Conservation (phyloP, 139 green algal genomes). For the Chlamydomonas eustigma region DNA sequence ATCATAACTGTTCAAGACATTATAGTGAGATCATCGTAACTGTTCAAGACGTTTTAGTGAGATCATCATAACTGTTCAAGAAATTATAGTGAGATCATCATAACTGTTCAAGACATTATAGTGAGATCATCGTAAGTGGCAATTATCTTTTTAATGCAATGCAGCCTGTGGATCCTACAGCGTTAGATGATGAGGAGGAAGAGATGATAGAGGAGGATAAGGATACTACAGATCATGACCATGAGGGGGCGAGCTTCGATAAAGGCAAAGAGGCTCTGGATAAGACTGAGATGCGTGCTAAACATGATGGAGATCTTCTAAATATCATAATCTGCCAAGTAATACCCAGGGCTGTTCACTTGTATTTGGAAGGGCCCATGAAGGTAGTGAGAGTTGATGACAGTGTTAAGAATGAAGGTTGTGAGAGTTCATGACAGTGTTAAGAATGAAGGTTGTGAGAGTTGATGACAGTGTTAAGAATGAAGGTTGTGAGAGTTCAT, state of each 20-base stretch:
- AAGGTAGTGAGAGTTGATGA: background rate
- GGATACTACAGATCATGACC: background rate
- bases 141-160: background rate
- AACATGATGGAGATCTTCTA: background rate
- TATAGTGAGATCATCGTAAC: too few relatives aligned
- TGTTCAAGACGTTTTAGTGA: too few relatives aligned
- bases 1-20: too few relatives aligned
- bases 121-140: background rate
- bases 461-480: too few relatives aligned
- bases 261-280: background rate
- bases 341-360: conserved; percentile 15
- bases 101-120: too few relatives aligned
- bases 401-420: background rate
- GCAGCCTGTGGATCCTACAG: background rate
- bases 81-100: too few relatives aligned
- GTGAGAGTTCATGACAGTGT: too few relatives aligned
- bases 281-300: background rate
- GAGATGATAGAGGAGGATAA: background rate
- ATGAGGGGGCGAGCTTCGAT: background rate
- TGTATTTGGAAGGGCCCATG: conserved; percentile 25
- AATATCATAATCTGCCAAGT: conserved; percentile 15
- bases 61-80: too few relatives aligned
- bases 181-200: background rate
- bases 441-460: too few relatives aligned
- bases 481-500: too few relatives aligned